phyloP scores from a whole-genome alignment of 805 yeast species.

The Lachancea dasiensis region DNA sequence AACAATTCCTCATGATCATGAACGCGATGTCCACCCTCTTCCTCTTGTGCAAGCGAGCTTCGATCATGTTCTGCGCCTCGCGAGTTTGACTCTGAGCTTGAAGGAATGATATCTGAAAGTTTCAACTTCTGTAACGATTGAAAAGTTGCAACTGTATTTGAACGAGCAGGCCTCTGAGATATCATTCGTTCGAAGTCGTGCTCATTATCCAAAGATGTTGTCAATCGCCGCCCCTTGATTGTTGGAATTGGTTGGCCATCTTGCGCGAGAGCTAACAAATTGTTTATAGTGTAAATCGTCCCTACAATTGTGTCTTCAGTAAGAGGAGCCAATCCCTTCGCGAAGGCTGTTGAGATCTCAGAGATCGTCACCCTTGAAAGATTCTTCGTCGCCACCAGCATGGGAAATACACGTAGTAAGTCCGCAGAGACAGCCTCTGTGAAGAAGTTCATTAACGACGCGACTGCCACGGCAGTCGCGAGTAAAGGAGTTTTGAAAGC shows the following conservation, averaged over 20 bases:
- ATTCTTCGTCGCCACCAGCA: slow-evolving; percentile 50
- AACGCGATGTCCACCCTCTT: slow-evolving; percentile 6
- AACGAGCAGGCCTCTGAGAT: slow-evolving; percentile 7
- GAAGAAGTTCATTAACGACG: slow-evolving; percentile 44
- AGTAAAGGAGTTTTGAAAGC: slow-evolving; percentile 50
- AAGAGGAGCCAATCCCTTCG: slow-evolving; percentile 58
- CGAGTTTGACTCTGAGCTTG: not conserved
- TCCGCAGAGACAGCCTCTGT: slow-evolving; percentile 32
- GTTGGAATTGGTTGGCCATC: slow-evolving; percentile 35
- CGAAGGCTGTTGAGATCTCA: slow-evolving; percentile 51
- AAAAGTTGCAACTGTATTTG: slow-evolving; percentile 8
- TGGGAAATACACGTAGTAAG: slow-evolving; percentile 40
- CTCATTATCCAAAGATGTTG: slow-evolving; percentile 13
- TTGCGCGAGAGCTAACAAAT: slow-evolving; percentile 55
- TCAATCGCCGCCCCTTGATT: slow-evolving; percentile 32
- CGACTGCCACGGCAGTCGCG: slow-evolving; percentile 46
- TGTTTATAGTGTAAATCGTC: slow-evolving; percentile 75
- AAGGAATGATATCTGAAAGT: not conserved
- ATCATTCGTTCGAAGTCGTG: slow-evolving; percentile 6
- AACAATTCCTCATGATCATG: slow-evolving; percentile 34
- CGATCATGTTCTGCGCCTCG: not conserved
- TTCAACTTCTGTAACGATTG: slow-evolving; percentile 9
- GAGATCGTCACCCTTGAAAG: slow-evolving; percentile 44
- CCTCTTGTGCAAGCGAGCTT: not conserved
- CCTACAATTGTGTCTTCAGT: slow-evolving; percentile 81